Conservation (phyloP, 1,284 basidiomycete genomes). For the Melanopsichium pennsylvanicum region DNA sequence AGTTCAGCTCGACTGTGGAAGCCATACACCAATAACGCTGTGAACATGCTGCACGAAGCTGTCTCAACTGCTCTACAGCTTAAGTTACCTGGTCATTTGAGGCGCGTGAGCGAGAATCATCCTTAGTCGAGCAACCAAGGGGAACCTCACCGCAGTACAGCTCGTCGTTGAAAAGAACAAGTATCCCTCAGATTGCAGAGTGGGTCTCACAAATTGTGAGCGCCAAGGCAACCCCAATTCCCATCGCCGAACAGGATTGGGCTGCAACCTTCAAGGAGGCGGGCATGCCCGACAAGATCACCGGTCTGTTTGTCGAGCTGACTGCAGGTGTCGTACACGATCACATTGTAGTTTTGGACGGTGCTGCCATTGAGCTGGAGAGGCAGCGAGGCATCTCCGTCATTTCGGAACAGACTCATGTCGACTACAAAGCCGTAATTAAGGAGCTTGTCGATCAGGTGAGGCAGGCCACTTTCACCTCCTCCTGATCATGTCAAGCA, state of each 20-base stretch:
- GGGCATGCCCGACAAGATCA: slow-evolving; percentile 11
- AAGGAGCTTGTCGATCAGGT: slow-evolving; percentile 6
- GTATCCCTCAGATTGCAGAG: slow-evolving; percentile 17
- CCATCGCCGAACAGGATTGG: slow-evolving; percentile 20
- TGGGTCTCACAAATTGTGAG: slow-evolving; percentile 13
- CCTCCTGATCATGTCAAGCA: too few species aligned
- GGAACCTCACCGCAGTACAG: slow-evolving; percentile 14
- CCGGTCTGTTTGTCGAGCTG: slow-evolving; percentile 10
- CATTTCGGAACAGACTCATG: slow-evolving; percentile 7
- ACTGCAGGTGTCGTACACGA: neutral
- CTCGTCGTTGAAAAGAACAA: slow-evolving; percentile 12
- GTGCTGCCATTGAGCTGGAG: slow-evolving; percentile 8
- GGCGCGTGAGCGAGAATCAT: too few species aligned
- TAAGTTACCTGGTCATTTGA: too few species aligned
- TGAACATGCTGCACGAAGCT: too few species aligned
- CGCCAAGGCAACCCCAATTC: slow-evolving; percentile 11
- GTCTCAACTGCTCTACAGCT: too few species aligned
- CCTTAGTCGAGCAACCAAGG: slow-evolving; percentile 2
- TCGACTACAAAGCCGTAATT: slow-evolving; percentile 15
- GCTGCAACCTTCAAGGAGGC: slow-evolving; percentile 13
- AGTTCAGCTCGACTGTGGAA: too few species aligned
- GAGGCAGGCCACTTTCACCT: too few species aligned
- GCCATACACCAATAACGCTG: too few species aligned
- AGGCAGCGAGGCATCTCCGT: slow-evolving; percentile 12
- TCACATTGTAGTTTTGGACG: slow-evolving; percentile 6